Base-by-base conservation (phyloP, 1,139 yeast genomes). In the Nakaseomyces bracarensis region DNA sequence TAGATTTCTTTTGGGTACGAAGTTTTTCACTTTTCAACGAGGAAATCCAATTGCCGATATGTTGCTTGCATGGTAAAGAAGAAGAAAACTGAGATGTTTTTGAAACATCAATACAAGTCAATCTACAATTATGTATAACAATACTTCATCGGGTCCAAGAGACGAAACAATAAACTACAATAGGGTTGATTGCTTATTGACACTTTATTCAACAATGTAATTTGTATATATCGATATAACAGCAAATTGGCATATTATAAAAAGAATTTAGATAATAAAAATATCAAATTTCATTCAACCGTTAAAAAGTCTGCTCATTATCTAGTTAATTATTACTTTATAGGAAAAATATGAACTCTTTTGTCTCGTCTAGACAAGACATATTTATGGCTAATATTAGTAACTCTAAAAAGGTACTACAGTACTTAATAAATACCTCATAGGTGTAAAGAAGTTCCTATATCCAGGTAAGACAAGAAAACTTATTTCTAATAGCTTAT, bases 141-240 rank as follows among this genome's bases (percentile, higher is more conserved):
- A 48, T 52, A 15, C 50, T 52, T 35, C 44, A 46, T 28, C 47
- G 49, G 21, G 45, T 52, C 25, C 49, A 49, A 46, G 47, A 44
- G 33, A 51, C 48, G 39, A 50, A 51, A 16, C 52, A 52, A 19
- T n/a, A 44, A 48, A 22, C 42, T 43, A 29, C 43, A 40, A 23
- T 38, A 43, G 9, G 40, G 31, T 20, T 46, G 46, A 3, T 33
- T 26, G 2, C 11, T 33, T n/a, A 13, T 33, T 6, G 36, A 15
- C 7, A 41, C 49, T 15, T 41, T 20, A 39, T 43, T 27, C 35
- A 43, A 18, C 38, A 18, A 21, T 7, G 36, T 45, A 26, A 31
- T 41, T n/a, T 5, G 30, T 9, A 36, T n/a, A 46, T 29, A 34
- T 41, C 13, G 47, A 42, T 25, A 4, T 40, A 35, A n/a, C 43